Evolutionary conservation across 495 filamentous ascomycete species (phyloP).

Genomic region (Rhypophila decipiens): DNA sequence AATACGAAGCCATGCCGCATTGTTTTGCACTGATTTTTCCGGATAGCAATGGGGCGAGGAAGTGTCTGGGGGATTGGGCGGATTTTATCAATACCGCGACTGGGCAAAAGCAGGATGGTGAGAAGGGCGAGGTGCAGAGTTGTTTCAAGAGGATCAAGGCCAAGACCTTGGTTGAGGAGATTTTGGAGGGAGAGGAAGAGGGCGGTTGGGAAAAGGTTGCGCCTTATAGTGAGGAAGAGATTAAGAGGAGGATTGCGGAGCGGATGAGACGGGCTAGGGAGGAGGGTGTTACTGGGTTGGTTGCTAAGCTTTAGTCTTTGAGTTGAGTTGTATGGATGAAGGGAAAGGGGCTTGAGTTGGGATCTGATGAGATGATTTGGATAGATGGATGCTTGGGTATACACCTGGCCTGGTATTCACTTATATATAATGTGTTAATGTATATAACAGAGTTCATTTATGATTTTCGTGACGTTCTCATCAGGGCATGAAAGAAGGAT

Average conservation of each 20-base stretch:
- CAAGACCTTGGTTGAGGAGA: conserved; percentile 46
- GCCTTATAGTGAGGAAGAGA: conserved; percentile 48
- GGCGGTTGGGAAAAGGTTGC: conserved; percentile 46
- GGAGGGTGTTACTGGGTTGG: conserved; percentile 22
- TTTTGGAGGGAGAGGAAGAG: no score
- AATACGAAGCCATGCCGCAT: conserved; percentile 88
- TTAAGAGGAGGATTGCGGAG: conserved; percentile 42
- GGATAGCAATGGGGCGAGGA: conserved; percentile 35
- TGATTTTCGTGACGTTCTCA: no score
- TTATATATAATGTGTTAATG: no score
- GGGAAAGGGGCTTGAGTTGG: no score
- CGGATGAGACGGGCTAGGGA: conserved; percentile 31
- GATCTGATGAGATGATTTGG: no score
- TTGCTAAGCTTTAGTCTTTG: neutral
- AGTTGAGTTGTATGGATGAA: neutral
- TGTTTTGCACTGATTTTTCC: conserved; percentile 65
- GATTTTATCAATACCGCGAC: conserved; percentile 49
- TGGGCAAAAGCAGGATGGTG: conserved; percentile 21
- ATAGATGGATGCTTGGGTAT: no score
- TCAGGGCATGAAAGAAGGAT: no score
- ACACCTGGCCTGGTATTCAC: no score
- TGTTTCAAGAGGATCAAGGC: conserved; percentile 49
- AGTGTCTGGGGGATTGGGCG: conserved; percentile 51
- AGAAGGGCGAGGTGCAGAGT: conserved; percentile 24
- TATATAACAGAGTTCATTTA: no score